Percentiles rank a stretch among this genome's conserved stretches.
Conservation (phyloP, 192 early-diverging fungal species). For the Rhizophagus clarus region DNA sequence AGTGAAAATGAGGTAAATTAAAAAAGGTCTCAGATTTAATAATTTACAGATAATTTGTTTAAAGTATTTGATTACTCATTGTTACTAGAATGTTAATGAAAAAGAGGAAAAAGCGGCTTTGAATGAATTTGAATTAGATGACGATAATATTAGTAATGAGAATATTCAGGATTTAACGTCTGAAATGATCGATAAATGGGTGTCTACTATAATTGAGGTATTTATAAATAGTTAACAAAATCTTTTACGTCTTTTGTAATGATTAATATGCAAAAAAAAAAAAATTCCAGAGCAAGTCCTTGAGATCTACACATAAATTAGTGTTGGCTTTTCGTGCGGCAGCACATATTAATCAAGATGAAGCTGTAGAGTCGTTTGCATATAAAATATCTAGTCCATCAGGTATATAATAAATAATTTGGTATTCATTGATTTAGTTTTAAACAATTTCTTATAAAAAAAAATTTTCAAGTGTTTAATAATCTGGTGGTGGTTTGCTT, state of each 20-base stretch:
- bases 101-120: not conserved
- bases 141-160: slow-evolving; percentile 9
- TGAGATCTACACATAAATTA: slow-evolving; percentile 70
- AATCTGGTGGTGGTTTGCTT: slow-evolving; percentile 75
- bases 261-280: not conserved
- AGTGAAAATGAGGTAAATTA: slow-evolving; percentile 34
- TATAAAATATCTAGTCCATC: slow-evolving; percentile 72
- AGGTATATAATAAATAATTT: slow-evolving; percentile 25
- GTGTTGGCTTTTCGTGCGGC: slow-evolving; percentile 85
- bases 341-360: slow-evolving; percentile 72
- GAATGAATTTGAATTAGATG: not conserved
- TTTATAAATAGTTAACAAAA: not conserved
- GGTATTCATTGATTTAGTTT: too few relatives aligned
- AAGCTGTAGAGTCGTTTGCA: slow-evolving; percentile 49
- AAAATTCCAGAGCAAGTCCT: slow-evolving; percentile 50
- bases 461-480: slow-evolving; percentile 65
- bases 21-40: too few relatives aligned
- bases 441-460: too few relatives aligned
- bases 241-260: not conserved
- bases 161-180: slow-evolving; percentile 50
- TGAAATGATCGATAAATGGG: slow-evolving; percentile 78
- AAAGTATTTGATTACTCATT: not conserved
- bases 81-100: not conserved
- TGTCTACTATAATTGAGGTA: slow-evolving; percentile 47
- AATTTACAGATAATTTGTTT: not conserved